These are phyloP conservation scores for Monilinia laxa DNA, from an alignment of 2,329 filamentous ascomycete genomes.

Conservation along the genomic window DNA sequence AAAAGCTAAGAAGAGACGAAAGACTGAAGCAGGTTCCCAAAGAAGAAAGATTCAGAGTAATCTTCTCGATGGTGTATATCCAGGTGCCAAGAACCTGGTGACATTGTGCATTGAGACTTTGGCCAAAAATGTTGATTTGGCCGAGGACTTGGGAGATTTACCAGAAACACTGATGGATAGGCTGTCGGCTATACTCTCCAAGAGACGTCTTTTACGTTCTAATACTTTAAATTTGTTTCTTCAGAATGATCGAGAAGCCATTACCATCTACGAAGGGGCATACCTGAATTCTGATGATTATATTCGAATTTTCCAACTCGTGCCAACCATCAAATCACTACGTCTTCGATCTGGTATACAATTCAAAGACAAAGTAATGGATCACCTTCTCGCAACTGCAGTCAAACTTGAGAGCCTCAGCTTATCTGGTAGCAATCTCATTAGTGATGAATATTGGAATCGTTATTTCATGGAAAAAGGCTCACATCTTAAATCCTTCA, in stretches of 20 bases:
- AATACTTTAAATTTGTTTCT: conserved; percentile 58
- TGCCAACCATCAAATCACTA: conserved; percentile 66
- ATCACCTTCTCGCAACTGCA: conserved; percentile 74
- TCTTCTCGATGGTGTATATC: conserved; percentile 72
- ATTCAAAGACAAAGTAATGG: conserved; percentile 80
- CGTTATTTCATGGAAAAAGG: conserved; percentile 68
- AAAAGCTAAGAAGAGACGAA: conserved; percentile 54
- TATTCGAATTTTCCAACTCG: conserved; percentile 74
- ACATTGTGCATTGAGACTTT: conserved; percentile 62
- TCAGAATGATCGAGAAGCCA: conserved; percentile 50
- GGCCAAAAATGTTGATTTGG: conserved; percentile 61
- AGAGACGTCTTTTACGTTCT: conserved; percentile 55
- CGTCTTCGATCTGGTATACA: conserved; percentile 85
- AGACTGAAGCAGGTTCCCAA: conserved; percentile 53
- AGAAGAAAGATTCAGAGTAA: conserved; percentile 80
- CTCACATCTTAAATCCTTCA: conserved; percentile 61
- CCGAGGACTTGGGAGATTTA: conserved; percentile 61
- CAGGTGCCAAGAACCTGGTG: conserved; percentile 67
- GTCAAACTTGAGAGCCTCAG: conserved; percentile 70
- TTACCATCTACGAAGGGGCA: conserved; percentile 58
- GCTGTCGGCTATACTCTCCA: conserved; percentile 59
- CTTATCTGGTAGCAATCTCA: conserved; percentile 79
- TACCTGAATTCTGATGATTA: conserved; percentile 75
- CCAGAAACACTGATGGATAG: conserved; percentile 57
- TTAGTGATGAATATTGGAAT: conserved; percentile 75